Conservation (phyloP, 208 protist genomes). For the Wallacemonas rigidus region DNA sequence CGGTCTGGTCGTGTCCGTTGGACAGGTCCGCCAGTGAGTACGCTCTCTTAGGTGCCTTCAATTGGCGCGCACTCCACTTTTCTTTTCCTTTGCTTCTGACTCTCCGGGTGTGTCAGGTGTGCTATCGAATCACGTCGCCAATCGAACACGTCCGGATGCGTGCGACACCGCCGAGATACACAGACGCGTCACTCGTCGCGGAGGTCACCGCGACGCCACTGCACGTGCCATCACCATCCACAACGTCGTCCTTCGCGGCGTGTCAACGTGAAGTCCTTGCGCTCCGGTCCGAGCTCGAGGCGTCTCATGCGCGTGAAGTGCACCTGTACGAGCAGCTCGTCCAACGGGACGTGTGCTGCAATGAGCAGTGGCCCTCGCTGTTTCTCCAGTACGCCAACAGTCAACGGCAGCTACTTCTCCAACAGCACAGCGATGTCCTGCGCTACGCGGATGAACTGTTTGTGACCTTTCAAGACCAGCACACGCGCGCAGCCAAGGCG, state of each 20-base stretch:
- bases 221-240: not conserved
- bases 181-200: too few species aligned
- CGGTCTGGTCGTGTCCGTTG: not conserved
- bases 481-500: not conserved
- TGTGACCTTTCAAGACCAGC: not conserved
- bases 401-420: constrained; percentile 7
- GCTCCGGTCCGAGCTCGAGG: not conserved
- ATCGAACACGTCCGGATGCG: too few species aligned
- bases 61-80: not conserved
- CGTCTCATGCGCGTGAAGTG: not conserved
- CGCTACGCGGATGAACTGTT: not conserved
- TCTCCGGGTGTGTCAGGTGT: not conserved
- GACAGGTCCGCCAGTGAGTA: constrained; percentile 9
- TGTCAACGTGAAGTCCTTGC: not conserved
- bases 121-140: not conserved
- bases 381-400: constrained; percentile 1
- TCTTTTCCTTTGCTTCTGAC: not conserved
- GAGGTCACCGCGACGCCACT: not conserved
- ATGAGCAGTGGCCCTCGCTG: constrained; percentile 1
- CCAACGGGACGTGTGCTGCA: not conserved
- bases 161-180: too few species aligned
- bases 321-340: not conserved
- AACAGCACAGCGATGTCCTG: constrained; percentile 1
- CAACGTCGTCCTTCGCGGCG: not conserved
- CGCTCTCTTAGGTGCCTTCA: not conserved